Conservation (phyloP, 192 early-diverging fungal species). For the Coemansia sp. region DNA sequence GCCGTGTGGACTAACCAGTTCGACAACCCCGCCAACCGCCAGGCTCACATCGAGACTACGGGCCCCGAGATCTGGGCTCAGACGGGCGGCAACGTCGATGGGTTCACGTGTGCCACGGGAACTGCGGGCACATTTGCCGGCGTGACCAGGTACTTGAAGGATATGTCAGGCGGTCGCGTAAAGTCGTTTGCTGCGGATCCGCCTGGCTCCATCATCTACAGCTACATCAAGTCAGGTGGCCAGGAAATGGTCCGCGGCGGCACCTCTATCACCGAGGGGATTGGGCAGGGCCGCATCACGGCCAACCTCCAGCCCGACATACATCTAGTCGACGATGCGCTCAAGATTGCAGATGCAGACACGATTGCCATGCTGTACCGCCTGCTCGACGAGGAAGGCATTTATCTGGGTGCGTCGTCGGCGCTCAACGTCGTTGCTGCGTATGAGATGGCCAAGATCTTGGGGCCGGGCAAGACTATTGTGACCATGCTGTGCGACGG, state of each 20-base stretch:
- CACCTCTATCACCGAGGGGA: constrained; percentile 92
- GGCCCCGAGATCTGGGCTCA: constrained; percentile 95
- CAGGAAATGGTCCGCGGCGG: constrained; percentile 73
- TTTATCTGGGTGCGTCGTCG: constrained; percentile 90
- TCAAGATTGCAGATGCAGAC: constrained; percentile 80
- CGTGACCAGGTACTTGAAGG: constrained; percentile 80
- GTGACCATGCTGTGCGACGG: constrained; percentile 92
- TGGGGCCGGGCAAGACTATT: constrained; percentile 78
- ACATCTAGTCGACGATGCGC: constrained; percentile 79
- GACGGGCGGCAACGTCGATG: constrained; percentile 79
- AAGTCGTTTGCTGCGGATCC: constrained; percentile 90
- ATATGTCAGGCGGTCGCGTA: constrained; percentile 64
- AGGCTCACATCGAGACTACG: constrained; percentile 93
- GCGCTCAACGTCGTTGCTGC: constrained; percentile 95
- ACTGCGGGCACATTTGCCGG: constrained; percentile 94
- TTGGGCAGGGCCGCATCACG: constrained; percentile 94
- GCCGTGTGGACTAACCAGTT: constrained; percentile 98
- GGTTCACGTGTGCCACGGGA: constrained; percentile 90
- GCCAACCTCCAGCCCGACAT: constrained; percentile 85
- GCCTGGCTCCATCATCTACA: constrained; percentile 91
- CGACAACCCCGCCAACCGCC: constrained; percentile 90
- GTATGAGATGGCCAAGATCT: constrained; percentile 82
- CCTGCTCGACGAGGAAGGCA: constrained; percentile 91
- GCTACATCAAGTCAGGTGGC: constrained; percentile 73
- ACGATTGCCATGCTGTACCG: constrained; percentile 88